Base-by-base conservation (phyloP, 805 yeast species). In the Lipomyces sp. region DNA sequence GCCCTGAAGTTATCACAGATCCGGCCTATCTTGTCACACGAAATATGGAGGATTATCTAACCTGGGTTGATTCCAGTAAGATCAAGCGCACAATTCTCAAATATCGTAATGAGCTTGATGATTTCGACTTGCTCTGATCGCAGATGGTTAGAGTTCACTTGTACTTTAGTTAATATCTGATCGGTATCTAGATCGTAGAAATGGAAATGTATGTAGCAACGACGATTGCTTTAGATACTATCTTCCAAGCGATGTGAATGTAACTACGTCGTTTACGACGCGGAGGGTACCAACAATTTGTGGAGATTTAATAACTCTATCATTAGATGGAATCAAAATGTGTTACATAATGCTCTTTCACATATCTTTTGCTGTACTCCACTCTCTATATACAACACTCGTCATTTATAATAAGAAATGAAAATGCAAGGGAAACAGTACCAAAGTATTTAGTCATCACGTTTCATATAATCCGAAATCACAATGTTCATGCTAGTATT, bases 41-140 rank as follows among this genome's bases (percentile, higher is more conserved):
- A 76, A 91, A 87, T 73, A 84, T 95, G 90, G 99, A 95, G 77
- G 99, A 95, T 77, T 95, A 92, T 77, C 83, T 95, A 73, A 95
- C 99, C 2, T 95, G 99, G 99, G 95, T 90, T n/a, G 98, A 95
- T 75, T 85, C 88, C 53, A 89, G 96, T 72, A 96, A 95, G 88
- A 93, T 96, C 78, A 93, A 90, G 83, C 85, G 89, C 74, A 92
- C 91, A 72, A 86, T 94, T 66, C 86, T 93, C 79, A 90, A 90
- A 80, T 95, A 90, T 82, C 89, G 90, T 79, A 93, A 94, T 60
- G 80, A 79, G 66, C 69, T 69, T 69, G 90, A 87, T 75, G 90
- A 86, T 74, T 87, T 81, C 74, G 88, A 86, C 66, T 78, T 85
- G 72, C 79, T 85, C 60, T 82, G 71, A 72, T 24, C 24, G 24